Base-by-base conservation (phyloP, 2,329 filamentous ascomycete genomes). In the Trichoderma koningiopsis region DNA sequence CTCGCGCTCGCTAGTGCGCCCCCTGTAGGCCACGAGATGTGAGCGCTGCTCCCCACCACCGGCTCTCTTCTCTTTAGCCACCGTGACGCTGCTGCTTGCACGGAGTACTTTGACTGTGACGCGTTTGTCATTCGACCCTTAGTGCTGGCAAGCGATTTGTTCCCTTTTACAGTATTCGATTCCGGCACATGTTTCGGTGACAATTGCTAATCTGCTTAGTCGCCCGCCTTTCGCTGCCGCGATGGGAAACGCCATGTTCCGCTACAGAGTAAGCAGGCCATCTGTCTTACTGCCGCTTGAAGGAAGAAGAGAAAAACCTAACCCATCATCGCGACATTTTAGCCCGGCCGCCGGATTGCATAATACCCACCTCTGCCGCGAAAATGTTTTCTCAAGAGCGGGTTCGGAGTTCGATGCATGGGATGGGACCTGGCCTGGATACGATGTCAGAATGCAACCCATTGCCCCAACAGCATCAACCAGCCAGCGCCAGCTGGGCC, bases 311-410 rank as follows among this genome's bases (percentile, higher is more conserved):
- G 37, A n/a, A 35, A 66, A 66, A 53, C 53, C 63, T 58, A 35
- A 66, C 63, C 55, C 63, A 67, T 55, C 40, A 67, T 67, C 63
- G 63, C 63, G 63, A 67, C 63, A 67, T 67, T 67, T 66, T 35
- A 40, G 24, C 55, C 60, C 55, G 55, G 49, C 29, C 63, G 29
- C 55, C 63, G 55, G 11, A 59, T 31, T 43, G 40, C 62, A 43
- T 4, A 59, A 59, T 67, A 67, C 63, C 63, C 63, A 67, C 63
- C 47, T 59, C 16, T 40, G 52, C 53, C 37, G 14, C 40, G 29
- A 29, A 57, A 53, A 57, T 22, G 61, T 33, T 24, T 49, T 35
- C 56, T 40, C 10, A 10, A 58, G 63, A 10, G 49, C 52, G 40
- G 49, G 49, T 35, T 29, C 62, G 63, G 57, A 27, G 22, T 14